phyloP scores from a whole-genome alignment of 192 early-diverging fungal genomes.

The Umbelopsis sp. region DNA sequence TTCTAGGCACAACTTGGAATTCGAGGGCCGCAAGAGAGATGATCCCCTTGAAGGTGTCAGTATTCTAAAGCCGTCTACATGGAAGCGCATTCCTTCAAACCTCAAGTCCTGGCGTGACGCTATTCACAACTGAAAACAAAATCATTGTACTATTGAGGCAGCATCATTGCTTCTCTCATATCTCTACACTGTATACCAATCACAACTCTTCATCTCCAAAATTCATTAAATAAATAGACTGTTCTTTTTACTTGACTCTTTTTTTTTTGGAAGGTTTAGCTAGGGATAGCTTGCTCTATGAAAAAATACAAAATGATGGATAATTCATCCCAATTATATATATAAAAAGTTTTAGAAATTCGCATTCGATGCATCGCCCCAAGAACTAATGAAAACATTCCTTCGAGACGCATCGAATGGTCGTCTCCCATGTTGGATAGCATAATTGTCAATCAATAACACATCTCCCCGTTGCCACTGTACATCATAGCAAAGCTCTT shows the following conservation, averaged over 20 bases:
- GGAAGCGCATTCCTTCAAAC: conserved; percentile 37
- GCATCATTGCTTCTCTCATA: no score
- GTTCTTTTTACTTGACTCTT: no score
- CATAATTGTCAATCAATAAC: conserved; percentile 10
- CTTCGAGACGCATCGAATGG: conserved; percentile 4
- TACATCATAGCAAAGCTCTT: conserved; percentile 12
- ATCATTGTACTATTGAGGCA: neutral
- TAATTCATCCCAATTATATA: neutral
- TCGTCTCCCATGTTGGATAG: conserved; percentile 1
- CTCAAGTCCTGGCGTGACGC: conserved; percentile 38
- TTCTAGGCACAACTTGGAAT: conserved; percentile 31
- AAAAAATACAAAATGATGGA: no score
- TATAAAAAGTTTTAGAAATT: neutral
- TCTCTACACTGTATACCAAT: no score
- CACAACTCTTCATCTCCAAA: no score
- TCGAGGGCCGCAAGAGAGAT: conserved; percentile 25
- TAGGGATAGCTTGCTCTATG: no score
- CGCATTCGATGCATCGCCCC: neutral
- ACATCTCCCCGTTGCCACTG: conserved; percentile 13
- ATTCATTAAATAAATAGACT: no score
- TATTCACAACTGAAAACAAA: conserved; percentile 27
- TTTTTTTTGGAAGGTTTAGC: no score
- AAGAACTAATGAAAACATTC: conserved; percentile 17
- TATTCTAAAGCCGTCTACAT: conserved; percentile 37
- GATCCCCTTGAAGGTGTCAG: conserved; percentile 39